Base-by-base conservation (phyloP, 805 yeast genomes). In the Barnettozyma wickerhamii region DNA sequence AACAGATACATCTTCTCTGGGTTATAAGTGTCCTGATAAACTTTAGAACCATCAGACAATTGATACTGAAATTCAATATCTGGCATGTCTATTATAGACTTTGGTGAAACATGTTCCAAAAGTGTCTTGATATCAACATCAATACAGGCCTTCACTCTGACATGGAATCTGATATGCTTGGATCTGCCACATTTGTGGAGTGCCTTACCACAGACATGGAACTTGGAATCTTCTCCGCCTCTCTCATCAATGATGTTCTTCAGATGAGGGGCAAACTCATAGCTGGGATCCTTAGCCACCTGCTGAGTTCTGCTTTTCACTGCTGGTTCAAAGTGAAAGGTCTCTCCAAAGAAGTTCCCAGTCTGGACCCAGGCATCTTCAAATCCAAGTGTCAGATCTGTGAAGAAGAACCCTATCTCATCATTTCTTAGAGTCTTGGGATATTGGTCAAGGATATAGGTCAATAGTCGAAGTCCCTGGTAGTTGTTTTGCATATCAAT, bases 331-430 rank as follows among this genome's bases (percentile, higher is more conserved):
- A 60, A 46, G 42, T 68, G 71, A 9, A 67, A 45, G 28, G 49
- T 50, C 3, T 56, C 48, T 2, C 50, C 40, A 32, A 60, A 54
- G 4, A 46, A 35, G 0, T 49, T 37, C 0, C 60, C 55, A 4
- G 75, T 47, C 5, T 63, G 62, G 3, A 67, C 58, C 74, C 80
- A 72, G 1, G 66, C 71, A 38, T 74, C 76, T 49, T 78, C 85
- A 46, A 75, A 75, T 3, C 84, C 84, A 4, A 69, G 52, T 0
- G 60, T 59, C 19, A 56, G 51, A 38, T 73, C 75, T 4, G 54
- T 50, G 36, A 76, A 68, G 35, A 53, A 60, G 43, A 75, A 69
- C 2, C 54, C 56, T 6, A 75, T 54, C 17, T 66, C 67, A 12
- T 66, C 65, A 12, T 31, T 40, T 13, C 3, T 6, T 10, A 39